Conservation (phyloP, 305 asterid genomes). For the Fraxinus nigra region DNA sequence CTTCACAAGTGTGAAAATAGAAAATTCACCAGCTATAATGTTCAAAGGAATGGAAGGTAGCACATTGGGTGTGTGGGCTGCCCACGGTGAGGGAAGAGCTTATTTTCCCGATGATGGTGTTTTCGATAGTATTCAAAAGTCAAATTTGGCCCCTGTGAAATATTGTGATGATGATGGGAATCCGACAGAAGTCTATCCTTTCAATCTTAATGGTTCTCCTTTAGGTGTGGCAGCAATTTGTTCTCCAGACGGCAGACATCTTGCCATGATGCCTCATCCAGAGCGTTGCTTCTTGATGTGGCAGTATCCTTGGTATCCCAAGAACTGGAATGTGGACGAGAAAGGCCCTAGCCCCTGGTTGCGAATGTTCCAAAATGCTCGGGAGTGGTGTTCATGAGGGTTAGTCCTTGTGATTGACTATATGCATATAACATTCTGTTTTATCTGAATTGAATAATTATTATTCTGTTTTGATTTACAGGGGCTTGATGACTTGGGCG, state of each 20-base stretch:
- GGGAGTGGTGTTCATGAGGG: constrained; percentile 93
- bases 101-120: constrained; percentile 66
- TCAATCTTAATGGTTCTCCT: constrained; percentile 86
- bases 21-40: constrained; percentile 77
- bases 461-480: background rate
- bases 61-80: constrained; percentile 89
- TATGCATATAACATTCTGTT: background rate
- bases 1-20: constrained; percentile 76
- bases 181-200: constrained; percentile 74
- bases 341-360: constrained; percentile 90
- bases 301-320: constrained; percentile 95
- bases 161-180: constrained; percentile 77
- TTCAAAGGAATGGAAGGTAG: constrained; percentile 91
- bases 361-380: constrained; percentile 91
- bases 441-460: background rate
- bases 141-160: constrained; percentile 67
- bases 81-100: constrained; percentile 95
- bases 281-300: constrained; percentile 94
- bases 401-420: constrained; percentile 15
- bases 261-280: constrained; percentile 95
- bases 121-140: constrained; percentile 38
- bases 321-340: constrained; percentile 71
- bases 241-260: constrained; percentile 92
- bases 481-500: background rate
- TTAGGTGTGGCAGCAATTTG: constrained; percentile 87